phyloP scores from a whole-genome alignment of 2,329 filamentous ascomycete species.

The Pyrenochaeta sp. region DNA sequence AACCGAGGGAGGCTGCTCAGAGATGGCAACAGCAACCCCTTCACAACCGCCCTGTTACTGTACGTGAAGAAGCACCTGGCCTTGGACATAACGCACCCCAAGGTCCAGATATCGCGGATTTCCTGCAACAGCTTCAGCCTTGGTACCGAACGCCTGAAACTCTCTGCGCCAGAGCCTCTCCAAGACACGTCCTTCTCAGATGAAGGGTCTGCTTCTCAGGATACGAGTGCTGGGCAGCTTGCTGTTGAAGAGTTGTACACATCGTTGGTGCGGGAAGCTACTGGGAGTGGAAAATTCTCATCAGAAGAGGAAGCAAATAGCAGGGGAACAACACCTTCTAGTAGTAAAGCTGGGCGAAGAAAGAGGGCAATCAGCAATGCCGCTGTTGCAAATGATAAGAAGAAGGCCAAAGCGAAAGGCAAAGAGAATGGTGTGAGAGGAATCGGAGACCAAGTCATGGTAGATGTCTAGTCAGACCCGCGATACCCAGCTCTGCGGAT shows the following conservation, averaged over 20 bases:
- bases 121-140: constrained; percentile 53
- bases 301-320: constrained; percentile 20
- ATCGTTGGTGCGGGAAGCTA: constrained; percentile 41
- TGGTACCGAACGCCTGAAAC: constrained; percentile 49
- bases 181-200: constrained; percentile 34
- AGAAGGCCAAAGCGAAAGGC: constrained; percentile 31
- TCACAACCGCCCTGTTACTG: constrained; percentile 48
- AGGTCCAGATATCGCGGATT: constrained; percentile 51
- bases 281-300: constrained; percentile 41
- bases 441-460: constrained; percentile 18
- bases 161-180: constrained; percentile 37
- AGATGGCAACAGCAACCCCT: constrained; percentile 33
- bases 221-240: constrained; percentile 39
- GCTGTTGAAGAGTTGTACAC: constrained; percentile 42
- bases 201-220: constrained; percentile 26
- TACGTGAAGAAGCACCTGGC: constrained; percentile 53
- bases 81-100: constrained; percentile 49
- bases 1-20: constrained; percentile 31
- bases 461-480: not conserved
- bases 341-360: constrained; percentile 20
- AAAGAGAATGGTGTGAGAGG: constrained; percentile 23
- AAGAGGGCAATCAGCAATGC: constrained; percentile 40
- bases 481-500: no score
- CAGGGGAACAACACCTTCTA: constrained; percentile 33
- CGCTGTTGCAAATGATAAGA: constrained; percentile 25